A percentile compares a stretch with the other conserved stretches of the same genome.
Conservation (phyloP, 139 green algal genomes). For the Chlamydomonas asymmetrica region DNA sequence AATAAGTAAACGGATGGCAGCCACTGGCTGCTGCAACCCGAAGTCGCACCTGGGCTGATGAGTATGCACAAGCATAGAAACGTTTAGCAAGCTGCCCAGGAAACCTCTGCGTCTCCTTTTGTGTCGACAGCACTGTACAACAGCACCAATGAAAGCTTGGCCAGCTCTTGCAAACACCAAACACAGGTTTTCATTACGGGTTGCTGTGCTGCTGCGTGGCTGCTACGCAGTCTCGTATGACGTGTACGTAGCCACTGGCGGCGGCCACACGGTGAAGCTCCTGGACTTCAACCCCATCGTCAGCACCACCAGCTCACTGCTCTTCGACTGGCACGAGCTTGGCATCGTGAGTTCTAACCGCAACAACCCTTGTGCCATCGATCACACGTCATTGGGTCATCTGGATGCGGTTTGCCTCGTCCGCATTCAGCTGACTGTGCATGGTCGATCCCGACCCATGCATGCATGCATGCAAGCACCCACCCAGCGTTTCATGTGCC, state of each 20-base stretch:
- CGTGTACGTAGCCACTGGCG: slow-evolving; percentile 73
- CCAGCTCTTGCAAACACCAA: too few species aligned
- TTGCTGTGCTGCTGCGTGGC: too few species aligned
- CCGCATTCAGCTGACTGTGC: not conserved
- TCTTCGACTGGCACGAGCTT: slow-evolving; percentile 63
- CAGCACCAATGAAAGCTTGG: too few species aligned
- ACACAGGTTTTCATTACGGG: too few species aligned
- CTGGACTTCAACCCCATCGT: slow-evolving; percentile 90
- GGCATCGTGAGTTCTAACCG: not conserved
- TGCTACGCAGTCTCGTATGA: slow-evolving; percentile 63
- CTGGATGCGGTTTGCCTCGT: not conserved
- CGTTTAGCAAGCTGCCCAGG: not conserved
- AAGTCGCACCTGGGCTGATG: too few species aligned
- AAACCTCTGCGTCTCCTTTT: too few species aligned
- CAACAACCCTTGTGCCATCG: not conserved
- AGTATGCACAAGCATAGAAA: too few species aligned
- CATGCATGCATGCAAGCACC: not conserved
- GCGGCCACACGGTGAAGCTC: slow-evolving; percentile 63
- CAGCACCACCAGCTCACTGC: slow-evolving; percentile 76
- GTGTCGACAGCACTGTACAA: too few species aligned
- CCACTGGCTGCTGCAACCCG: too few species aligned
- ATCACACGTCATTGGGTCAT: not conserved
- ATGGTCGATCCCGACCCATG: too few species aligned
- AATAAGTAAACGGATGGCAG: too few species aligned
- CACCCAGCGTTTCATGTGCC: not conserved